Conservation (phyloP, 1,284 basidiomycete genomes). For the Leccinum solheimii region DNA sequence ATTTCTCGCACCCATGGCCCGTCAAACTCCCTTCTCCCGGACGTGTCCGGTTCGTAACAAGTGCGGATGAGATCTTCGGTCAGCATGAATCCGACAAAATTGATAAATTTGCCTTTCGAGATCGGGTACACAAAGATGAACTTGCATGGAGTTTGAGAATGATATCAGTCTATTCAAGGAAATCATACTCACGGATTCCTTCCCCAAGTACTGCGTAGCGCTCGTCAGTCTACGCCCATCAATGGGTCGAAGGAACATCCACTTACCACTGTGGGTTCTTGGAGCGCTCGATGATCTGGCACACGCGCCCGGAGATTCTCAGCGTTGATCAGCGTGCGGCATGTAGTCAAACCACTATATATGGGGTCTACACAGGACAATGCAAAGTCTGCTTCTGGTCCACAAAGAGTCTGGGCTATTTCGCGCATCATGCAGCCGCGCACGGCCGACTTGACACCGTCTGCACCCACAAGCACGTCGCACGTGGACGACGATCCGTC, state of each 20-base stretch:
- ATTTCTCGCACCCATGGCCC: constrained; percentile 36
- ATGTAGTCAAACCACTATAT: constrained; percentile 45
- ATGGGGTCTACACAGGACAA: constrained; percentile 36
- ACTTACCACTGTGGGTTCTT: constrained; percentile 31
- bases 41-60: constrained; percentile 22
- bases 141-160: constrained; percentile 15
- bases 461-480: constrained; percentile 53
- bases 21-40: constrained; percentile 21
- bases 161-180: neutral
- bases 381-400: constrained; percentile 16
- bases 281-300: constrained; percentile 39
- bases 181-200: constrained; percentile 24
- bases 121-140: constrained; percentile 32
- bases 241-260: neutral
- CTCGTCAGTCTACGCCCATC: constrained; percentile 2
- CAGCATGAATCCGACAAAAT: constrained; percentile 36
- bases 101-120: constrained; percentile 33
- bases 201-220: constrained; percentile 28
- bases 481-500: constrained; percentile 45
- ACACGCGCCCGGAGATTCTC: constrained; percentile 35
- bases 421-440: constrained; percentile 42
- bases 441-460: constrained; percentile 53
- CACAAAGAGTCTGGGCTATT: constrained; percentile 19
- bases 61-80: constrained; percentile 30
- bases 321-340: constrained; percentile 41